Base-by-base conservation (phyloP, 352 stramenopile genomes). In the Globisporangium spinosum region DNA sequence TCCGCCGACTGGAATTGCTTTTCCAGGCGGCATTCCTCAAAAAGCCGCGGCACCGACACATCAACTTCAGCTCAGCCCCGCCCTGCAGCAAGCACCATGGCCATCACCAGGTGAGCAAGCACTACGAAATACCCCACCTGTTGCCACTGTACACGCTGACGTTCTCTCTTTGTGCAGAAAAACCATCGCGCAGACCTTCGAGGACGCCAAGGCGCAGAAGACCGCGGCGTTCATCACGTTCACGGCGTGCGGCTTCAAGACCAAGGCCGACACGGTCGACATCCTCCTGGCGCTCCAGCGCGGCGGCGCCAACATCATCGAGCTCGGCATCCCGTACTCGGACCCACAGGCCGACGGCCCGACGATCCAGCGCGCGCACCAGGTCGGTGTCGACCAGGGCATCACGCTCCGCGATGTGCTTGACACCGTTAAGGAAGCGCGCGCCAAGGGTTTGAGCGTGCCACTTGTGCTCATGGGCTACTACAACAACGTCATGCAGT, bases 381-480 rank as follows among this genome's bases (percentile, higher is more conserved):
- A 95, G 70, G 97, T 98, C 69, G 94, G 98, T 66, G 89, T 98
- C 56, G 81, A 97, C 64, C 91, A 98, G 72, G 97, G 97, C 59
- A 97, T 98, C 51, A 97, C 90, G 49, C 87, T 99, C 60, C 71
- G 75, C 53, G 82, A 98, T 62, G 98, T 98, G 69, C 82, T 99
- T 22, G 82, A 78, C 20, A 98, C 97, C 34, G 95, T 98, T 34
- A 93, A 89, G 62, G 80, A 94, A 67, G 93, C 94, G 29, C 91
- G 98, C 43, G 66, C 62, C 20, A 87, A 93, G 77, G 98, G 98
- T 15, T 83, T 99, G 12, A 95, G 79, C 12, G 87, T 96, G 35
- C 98, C 98, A 20, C 91, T 99, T 35, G 94, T 99, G 67, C 91
- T 99, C 56, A 99, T 99, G 98, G 97, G 97, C 53, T 95, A 99